Percentiles rank a stretch among this genome's conserved stretches.
phyloP scores from a whole-genome alignment of 2,329 filamentous ascomycete species.

The Coleophoma eucalyptorum region DNA sequence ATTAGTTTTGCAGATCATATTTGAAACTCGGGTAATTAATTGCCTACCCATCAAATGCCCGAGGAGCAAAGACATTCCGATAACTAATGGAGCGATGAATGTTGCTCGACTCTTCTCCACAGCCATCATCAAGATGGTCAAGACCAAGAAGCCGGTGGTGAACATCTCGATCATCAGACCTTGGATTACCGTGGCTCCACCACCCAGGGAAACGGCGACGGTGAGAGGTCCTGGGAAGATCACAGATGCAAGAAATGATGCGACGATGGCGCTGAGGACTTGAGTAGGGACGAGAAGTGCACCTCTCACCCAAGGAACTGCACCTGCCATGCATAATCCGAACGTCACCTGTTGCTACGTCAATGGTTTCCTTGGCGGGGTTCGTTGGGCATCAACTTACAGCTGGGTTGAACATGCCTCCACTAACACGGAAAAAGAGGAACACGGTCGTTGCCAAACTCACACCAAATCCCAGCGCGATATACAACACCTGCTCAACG shows the following conservation, averaged over 20 bases:
- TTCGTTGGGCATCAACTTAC: constrained; percentile 12
- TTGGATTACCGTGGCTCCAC: constrained; percentile 33
- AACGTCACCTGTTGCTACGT: constrained; percentile 23
- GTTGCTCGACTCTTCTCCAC: constrained; percentile 72
- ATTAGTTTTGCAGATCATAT: not conserved
- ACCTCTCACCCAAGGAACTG: constrained; percentile 22
- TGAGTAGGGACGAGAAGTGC: constrained; percentile 24
- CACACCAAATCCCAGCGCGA: constrained; percentile 21
- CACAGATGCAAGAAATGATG: constrained; percentile 33
- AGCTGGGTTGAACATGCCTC: constrained; percentile 30
- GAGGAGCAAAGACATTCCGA: constrained; percentile 68
- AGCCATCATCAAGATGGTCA: constrained; percentile 48
- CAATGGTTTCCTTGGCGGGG: constrained; percentile 2
- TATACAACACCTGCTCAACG: constrained; percentile 36
- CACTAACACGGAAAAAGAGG: constrained; percentile 51
- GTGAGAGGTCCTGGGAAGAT: constrained; percentile 39
- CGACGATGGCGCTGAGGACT: constrained; percentile 24
- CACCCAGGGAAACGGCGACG: constrained; percentile 34
- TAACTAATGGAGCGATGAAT: constrained; percentile 66
- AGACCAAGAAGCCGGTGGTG: constrained; percentile 39
- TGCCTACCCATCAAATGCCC: constrained; percentile 18
- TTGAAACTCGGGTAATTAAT: no score
- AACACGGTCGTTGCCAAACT: constrained; percentile 50
- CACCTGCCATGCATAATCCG: constrained; percentile 28
- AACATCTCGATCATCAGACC: constrained; percentile 44